phyloP scores from a whole-genome alignment of 164 flowering plant genomes.

The Sextonia rubra region DNA sequence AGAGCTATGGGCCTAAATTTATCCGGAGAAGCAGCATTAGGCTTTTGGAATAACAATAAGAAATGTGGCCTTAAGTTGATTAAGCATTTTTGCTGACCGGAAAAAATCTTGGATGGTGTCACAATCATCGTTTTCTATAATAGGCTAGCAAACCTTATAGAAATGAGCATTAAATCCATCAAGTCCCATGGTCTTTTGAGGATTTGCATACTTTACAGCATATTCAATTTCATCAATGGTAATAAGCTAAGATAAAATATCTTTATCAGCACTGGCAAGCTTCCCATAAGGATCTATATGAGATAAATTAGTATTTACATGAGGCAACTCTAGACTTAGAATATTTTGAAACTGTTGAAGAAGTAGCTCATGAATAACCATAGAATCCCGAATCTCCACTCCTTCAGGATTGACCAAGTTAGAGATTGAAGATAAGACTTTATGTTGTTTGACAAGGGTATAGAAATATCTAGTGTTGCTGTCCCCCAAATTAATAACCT shows the following conservation, averaged over 20 bases:
- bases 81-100: not conserved
- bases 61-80: not conserved
- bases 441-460: too few relatives aligned
- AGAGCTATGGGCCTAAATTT: not conserved
- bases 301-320: too few relatives aligned
- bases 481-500: too few relatives aligned
- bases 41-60: not conserved
- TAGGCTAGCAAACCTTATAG: not conserved
- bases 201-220: not conserved
- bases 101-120: not conserved
- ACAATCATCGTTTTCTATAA: not conserved
- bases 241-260: not conserved
- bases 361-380: too few relatives aligned
- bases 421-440: too few relatives aligned
- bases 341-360: too few relatives aligned
- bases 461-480: too few relatives aligned
- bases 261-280: too few relatives aligned
- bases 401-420: too few relatives aligned
- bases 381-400: too few relatives aligned
- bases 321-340: too few relatives aligned
- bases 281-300: too few relatives aligned
- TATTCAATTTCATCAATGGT: not conserved
- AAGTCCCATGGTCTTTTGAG: not conserved
- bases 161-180: not conserved
- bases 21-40: not conserved